phyloP scores from a whole-genome alignment of 768 basidiomycete genomes.

The Termitomyces sp. region DNA sequence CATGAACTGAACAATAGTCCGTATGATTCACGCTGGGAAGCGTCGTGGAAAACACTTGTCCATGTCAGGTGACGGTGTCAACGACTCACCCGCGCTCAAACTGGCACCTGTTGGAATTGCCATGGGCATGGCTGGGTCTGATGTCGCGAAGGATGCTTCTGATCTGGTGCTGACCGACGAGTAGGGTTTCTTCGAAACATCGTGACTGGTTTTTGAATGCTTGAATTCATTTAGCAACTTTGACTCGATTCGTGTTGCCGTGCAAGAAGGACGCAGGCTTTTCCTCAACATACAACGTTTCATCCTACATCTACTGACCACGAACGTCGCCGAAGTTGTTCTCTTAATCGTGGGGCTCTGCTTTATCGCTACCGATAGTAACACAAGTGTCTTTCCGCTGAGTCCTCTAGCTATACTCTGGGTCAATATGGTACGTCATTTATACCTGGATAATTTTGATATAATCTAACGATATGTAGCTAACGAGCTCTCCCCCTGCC shows the following conservation, averaged over 20 bases:
- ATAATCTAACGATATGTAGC: conserved; percentile 9
- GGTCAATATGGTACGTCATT: conserved; percentile 44
- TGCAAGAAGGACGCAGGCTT: conserved; percentile 54
- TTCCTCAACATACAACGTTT: conserved; percentile 58
- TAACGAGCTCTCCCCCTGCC: conserved; percentile 48
- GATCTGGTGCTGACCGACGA: conserved; percentile 59
- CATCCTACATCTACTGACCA: conserved; percentile 49
- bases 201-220: neutral
- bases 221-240: conserved; percentile 37
- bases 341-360: conserved; percentile 54
- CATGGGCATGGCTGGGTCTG: conserved; percentile 54
- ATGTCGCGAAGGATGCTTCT: conserved; percentile 53
- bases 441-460: no score
- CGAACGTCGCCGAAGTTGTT: conserved; percentile 52
- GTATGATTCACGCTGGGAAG: conserved; percentile 58
- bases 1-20: conserved; percentile 20
- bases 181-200: conserved; percentile 15
- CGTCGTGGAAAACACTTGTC: conserved; percentile 48
- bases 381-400: conserved; percentile 50
- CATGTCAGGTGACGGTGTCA: conserved; percentile 59
- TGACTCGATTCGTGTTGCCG: conserved; percentile 55
- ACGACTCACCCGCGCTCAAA: conserved; percentile 56
- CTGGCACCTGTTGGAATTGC: conserved; percentile 54
- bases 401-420: conserved; percentile 50
- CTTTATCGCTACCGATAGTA: conserved; percentile 44